Base-by-base conservation (phyloP, 2,329 filamentous ascomycete genomes). In the Diaporthe australafricana region DNA sequence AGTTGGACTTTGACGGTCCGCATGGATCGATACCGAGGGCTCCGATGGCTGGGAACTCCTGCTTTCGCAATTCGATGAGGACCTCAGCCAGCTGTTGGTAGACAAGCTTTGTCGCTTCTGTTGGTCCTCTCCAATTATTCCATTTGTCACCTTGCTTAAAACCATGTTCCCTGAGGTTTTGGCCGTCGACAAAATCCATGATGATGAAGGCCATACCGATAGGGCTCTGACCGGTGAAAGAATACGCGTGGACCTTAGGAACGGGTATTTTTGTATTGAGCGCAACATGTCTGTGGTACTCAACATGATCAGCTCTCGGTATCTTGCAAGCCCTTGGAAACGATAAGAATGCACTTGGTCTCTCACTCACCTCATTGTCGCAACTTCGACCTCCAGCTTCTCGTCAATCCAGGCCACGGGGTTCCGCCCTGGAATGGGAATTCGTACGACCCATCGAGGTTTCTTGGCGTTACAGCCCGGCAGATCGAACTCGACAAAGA, bases 321-420 rank as follows among this genome's bases (percentile, higher is more conserved):
- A 40, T 48, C 4, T 35, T 25, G 52, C 5, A 35, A 35, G 32
- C 32, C 5, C 32, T 5, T 35, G 32, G 32, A 9, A 35, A 35
- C 32, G n/a, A n/a, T n/a, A 35, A 35, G 32, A 9, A 9, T 9
- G 32, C 32, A 35, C n/a, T n/a, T n/a, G n/a, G n/a, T n/a, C n/a
- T 30, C 52, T 22, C 32, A 45, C 68, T 65, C 38, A 76, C 75
- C 63, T 72, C 75, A 76, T 75, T 0, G 75, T 75, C 3, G 72
- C 75, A 45, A 76, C 68, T 63, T 76, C 75, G n/a, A 71, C 66
- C 5, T 74, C 72, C 47, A 77, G 50, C 63, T 73, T 72, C 14
- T 45, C 57, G 17, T 63, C 57, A 27, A 63, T 45, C 57, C 57
- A 63, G 14, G 30, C 17, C 1, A 22, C 20, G 1, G 45, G 45